Base-by-base conservation (phyloP, 495 filamentous ascomycete species). In the Collariella sp. region DNA sequence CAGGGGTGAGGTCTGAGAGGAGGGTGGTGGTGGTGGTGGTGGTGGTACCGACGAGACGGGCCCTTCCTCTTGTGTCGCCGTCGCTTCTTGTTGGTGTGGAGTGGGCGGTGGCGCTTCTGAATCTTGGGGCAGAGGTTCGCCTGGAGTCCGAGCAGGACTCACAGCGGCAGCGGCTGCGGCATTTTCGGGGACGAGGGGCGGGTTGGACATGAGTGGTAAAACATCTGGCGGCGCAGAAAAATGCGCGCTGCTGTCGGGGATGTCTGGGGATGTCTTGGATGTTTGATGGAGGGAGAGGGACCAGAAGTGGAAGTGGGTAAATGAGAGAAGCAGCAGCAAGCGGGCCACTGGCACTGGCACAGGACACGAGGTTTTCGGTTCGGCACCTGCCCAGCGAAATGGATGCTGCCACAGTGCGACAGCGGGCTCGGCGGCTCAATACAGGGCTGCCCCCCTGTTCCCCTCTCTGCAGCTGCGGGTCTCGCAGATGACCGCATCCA, bases 131-230 rank as follows among this genome's bases (percentile, higher is more conserved):
- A 24, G 35, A 40, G 46, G 38, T 58, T 54, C 64, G 55, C 58
- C 59, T 58, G 57, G 51, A 60, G 47, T 52, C 51, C 58, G 55
- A 60, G 56, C 66, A 57, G 70, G 60, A 67, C 72, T 77, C 72
- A 76, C 67, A 70, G 67, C 65, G 67, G 71, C 69, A 62, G 69
- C 70, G 64, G 61, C 57, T 72, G 75, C 71, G 75, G 69, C 70
- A 76, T 77, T 67, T 71, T 72, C 69, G 72, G 62, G 60, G 51
- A 61, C 52, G 66, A 49, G 56, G 57, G 67, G 63, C 63, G 69
- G 64, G 60, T 63, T 73, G 64, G 73, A 77, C 75, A 77, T 77
- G 73, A 70, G 73, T 31, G 26, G 26, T 63, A 63, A 65, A 67
- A 71, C 75, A 76, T 76, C 64, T 70, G 72, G 66, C 70, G 62